These are phyloP conservation scores for Phytophthora brassicae DNA, from an alignment of 352 stramenopile species.

Conservation along the genomic window DNA sequence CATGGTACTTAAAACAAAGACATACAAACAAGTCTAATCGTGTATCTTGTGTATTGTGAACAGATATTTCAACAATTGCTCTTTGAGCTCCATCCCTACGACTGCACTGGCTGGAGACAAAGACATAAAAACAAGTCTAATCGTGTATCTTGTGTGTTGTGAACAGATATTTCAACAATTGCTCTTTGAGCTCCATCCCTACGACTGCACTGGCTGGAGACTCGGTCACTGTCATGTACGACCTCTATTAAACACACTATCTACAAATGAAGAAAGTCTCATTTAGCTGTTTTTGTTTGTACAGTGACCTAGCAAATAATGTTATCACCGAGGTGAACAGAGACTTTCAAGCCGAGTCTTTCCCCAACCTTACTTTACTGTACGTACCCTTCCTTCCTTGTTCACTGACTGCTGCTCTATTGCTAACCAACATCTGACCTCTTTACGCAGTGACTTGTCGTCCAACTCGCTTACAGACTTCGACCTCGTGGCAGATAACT, in stretches of 20 bases:
- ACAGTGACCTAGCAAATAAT: slow-evolving; percentile 48
- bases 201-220: slow-evolving; percentile 48
- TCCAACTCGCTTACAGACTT: slow-evolving; percentile 47
- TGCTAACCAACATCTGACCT: slow-evolving; percentile 4
- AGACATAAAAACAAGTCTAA: no score
- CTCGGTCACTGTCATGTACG: slow-evolving; percentile 44
- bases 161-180: slow-evolving; percentile 66
- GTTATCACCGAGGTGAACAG: slow-evolving; percentile 33
- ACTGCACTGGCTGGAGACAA: slow-evolving; percentile 48
- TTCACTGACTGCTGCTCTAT: neutral
- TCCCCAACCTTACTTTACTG: slow-evolving; percentile 51
- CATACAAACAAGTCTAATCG: no score
- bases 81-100: slow-evolving; percentile 56
- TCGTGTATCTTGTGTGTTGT: slow-evolving; percentile 12
- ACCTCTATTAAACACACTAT: neutral
- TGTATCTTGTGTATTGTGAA: slow-evolving; percentile 11
- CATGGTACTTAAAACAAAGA: no score
- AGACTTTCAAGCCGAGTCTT: slow-evolving; percentile 44
- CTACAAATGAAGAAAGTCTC: neutral
- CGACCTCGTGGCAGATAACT: slow-evolving; percentile 34
- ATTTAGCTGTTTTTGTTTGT: neutral
- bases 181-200: slow-evolving; percentile 62
- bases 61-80: slow-evolving; percentile 44
- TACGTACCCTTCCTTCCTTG: slow-evolving; percentile 34
- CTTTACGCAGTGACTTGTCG: slow-evolving; percentile 40